Evolutionary conservation across 768 basidiomycete species (phyloP), one percentile per base, ranked within the genome.

Genomic region (Boletus speciosus): DNA sequence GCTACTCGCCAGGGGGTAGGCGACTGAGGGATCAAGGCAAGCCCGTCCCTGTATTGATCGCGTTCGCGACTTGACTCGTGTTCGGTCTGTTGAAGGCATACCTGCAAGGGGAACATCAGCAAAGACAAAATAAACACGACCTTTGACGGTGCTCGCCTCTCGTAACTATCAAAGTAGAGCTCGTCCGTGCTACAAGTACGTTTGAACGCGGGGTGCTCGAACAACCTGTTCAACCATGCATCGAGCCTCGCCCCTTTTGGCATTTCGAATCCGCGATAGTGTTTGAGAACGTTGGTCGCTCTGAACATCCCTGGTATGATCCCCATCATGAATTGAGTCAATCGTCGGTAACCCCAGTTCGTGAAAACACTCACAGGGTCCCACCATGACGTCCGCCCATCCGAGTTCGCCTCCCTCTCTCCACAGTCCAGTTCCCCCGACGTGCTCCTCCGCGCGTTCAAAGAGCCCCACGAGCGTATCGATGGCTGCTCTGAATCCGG

Each of bases 1-100:
- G 3, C 16, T 16, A 4, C 29, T 38, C n/a, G 32, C 34, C 16
- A 12, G 12, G 15, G 29, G 15, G 29, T 29, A 4, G 25, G 25
- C 4, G 25, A n/a, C 3, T 6, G 11, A 34, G 7, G 5, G 5
- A 51, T 84, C 72, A 89, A 49, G 88, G 88, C 31, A 90, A 69
- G 0, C 73, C 77, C 47, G 74, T 76, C 21, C 86, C 87, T 7
- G 80, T 67, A 55, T 90, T 90, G 60, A 89, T 89, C 5, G 88
- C 88, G 58, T 81, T 82, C 6, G 86, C 87, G 11, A 88, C 84
- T 61, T 84, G 83, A 60, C 86, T 88, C 5, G 87, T 88, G 63
- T 88, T 85, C 4, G 88, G 85, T 31, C 86, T 76, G 62, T 90
- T 90, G 63, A 81, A 84, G 0, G 88, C 87, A 61, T 89, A 90